A percentile compares a stretch with the other conserved stretches of the same genome.
These are phyloP conservation scores for Dunaliella primolecta DNA, from an alignment of 139 green algal species.

Conservation along the genomic window DNA sequence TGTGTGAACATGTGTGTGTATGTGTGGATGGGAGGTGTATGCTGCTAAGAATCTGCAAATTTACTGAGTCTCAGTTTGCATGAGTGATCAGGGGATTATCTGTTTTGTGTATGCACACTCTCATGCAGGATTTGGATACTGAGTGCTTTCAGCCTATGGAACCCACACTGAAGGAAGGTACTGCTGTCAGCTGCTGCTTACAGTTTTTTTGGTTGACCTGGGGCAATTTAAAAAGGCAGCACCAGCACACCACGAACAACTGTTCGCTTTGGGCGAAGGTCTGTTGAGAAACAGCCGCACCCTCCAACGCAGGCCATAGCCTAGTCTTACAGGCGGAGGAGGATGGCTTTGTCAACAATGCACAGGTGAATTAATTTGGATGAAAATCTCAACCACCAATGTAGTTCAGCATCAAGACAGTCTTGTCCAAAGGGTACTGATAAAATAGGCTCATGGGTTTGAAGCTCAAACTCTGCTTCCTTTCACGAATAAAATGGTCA, in stretches of 20 bases:
- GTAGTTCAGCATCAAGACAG: background rate
- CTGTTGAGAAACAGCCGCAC: too few relatives aligned
- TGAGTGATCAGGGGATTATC: background rate
- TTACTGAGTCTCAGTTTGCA: background rate
- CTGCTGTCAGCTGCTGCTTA: too few relatives aligned
- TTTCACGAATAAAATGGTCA: too few relatives aligned
- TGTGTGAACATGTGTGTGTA: background rate
- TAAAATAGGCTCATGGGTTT: background rate
- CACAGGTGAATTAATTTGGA: conserved; percentile 30
- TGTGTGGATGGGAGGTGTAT: background rate
- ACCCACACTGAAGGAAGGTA: conserved; percentile 1
- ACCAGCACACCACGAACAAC: too few relatives aligned
- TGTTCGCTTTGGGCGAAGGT: too few relatives aligned
- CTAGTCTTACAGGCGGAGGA: conserved; percentile 41
- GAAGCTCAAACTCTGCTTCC: background rate
- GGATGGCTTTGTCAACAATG: conserved; percentile 39
- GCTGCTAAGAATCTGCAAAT: background rate
- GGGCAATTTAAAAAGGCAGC: too few relatives aligned
- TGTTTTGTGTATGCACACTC: background rate
- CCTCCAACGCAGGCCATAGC: conserved; percentile 9
- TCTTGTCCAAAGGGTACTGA: background rate
- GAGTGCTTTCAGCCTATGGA: conserved; percentile 39
- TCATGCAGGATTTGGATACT: conserved; percentile 45
- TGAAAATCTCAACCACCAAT: background rate
- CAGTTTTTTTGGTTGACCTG: too few relatives aligned